These are phyloP conservation scores for Scopulariopsis brevicaulis DNA, from an alignment of 2,329 filamentous ascomycete genomes.

Conservation along the genomic window DNA sequence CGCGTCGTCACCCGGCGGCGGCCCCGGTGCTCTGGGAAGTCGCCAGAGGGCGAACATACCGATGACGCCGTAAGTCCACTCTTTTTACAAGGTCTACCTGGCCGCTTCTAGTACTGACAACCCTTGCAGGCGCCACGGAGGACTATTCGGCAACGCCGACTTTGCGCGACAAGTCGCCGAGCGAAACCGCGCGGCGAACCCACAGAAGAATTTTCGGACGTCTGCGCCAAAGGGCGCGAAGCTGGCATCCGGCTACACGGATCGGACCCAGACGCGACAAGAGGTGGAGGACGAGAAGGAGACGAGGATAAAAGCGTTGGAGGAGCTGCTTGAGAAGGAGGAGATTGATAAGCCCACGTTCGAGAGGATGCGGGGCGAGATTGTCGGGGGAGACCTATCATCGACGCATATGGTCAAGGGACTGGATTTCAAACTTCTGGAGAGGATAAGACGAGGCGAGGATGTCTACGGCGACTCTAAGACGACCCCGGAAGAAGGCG, in stretches of 20 bases:
- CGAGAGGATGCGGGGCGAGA: conserved; percentile 60
- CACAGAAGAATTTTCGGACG: conserved; percentile 64
- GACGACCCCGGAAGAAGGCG: conserved; percentile 8
- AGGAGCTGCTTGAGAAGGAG: conserved; percentile 70
- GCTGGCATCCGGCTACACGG: conserved; percentile 69
- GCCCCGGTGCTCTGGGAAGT: conserved; percentile 54
- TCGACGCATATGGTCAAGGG: conserved; percentile 89
- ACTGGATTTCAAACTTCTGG: conserved; percentile 71
- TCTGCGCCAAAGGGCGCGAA: conserved; percentile 74
- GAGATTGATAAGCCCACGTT: conserved; percentile 76
- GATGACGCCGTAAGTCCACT: conserved; percentile 71
- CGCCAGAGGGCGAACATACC: conserved; percentile 71
- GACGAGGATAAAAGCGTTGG: conserved; percentile 63
- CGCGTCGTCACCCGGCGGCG: conserved; percentile 13
- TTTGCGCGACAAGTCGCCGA: conserved; percentile 82
- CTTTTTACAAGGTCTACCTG: background rate
- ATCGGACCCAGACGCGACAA: conserved; percentile 60
- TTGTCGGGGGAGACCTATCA: conserved; percentile 69
- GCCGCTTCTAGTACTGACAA: background rate
- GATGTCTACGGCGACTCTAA: conserved; percentile 39
- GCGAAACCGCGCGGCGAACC: conserved; percentile 42
- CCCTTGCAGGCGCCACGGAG: conserved; percentile 48
- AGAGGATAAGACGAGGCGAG: conserved; percentile 58
- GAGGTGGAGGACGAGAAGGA: conserved; percentile 38
- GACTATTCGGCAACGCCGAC: conserved; percentile 40